Evolutionary conservation across 495 filamentous ascomycete genomes (phyloP).

Genomic region (Parachaetomium inaequale): DNA sequence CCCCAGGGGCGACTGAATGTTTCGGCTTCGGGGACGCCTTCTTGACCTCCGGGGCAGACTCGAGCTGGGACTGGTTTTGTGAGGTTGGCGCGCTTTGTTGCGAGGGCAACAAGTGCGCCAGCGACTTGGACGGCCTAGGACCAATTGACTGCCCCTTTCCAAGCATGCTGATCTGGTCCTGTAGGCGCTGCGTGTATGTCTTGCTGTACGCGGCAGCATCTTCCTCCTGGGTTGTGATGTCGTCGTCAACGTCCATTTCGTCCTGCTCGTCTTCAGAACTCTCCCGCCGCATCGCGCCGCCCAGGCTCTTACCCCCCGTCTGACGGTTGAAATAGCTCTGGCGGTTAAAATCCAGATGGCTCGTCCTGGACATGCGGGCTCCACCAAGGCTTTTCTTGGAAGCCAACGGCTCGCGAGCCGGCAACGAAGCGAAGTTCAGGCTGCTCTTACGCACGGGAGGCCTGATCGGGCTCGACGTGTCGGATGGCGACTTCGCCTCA

Average conservation of each 20-base stretch:
- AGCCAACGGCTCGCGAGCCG: conserved; percentile 81
- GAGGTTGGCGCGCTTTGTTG: conserved; percentile 26
- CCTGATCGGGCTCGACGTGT: conserved; percentile 47
- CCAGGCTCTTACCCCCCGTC: conserved; percentile 59
- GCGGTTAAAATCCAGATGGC: conserved; percentile 69
- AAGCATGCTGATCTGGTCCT: conserved; percentile 91
- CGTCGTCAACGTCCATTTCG: conserved; percentile 58
- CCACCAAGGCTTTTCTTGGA: conserved; percentile 75
- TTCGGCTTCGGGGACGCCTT: conserved; percentile 35
- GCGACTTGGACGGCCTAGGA: conserved; percentile 66
- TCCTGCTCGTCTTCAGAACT: conserved; percentile 47
- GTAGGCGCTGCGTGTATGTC: conserved; percentile 83
- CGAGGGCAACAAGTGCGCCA: conserved; percentile 47
- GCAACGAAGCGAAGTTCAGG: conserved; percentile 85
- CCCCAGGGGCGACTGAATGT: conserved; percentile 41
- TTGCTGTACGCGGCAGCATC: conserved; percentile 63
- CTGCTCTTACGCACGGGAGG: conserved; percentile 81
- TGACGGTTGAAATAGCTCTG: conserved; percentile 62
- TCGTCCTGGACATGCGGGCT: conserved; percentile 64
- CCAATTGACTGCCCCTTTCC: conserved; percentile 66
- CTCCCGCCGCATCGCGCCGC: conserved; percentile 38
- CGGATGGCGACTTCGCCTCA: conserved; percentile 49
- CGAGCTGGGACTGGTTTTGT: conserved; percentile 34
- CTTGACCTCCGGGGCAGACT: conserved; percentile 49
- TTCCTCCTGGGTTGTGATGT: conserved; percentile 39